Conservation (phyloP, 306 rosid species). For the Biancaea sappan region DNA sequence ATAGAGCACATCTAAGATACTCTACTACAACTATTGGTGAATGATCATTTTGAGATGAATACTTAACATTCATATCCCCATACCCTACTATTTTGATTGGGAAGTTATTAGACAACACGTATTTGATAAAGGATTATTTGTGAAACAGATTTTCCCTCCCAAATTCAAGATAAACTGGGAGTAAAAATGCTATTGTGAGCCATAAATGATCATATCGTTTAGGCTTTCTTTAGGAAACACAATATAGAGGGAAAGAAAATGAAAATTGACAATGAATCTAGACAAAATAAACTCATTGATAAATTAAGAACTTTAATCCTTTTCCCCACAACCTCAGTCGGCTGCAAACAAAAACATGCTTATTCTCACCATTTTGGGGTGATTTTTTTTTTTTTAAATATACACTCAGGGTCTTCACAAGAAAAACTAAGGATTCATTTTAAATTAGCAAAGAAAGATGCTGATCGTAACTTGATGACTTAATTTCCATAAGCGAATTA, state of each 20-base stretch:
- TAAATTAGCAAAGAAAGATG: neutral
- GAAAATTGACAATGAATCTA: slow-evolving; percentile 14
- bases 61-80: neutral
- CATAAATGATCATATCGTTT: slow-evolving; percentile 1
- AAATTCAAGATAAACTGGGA: slow-evolving; percentile 5
- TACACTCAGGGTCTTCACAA: neutral
- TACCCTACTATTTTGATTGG: slow-evolving; percentile 1
- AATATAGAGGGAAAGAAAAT: neutral
- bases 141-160: neutral
- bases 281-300: slow-evolving; percentile 26
- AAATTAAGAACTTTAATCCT: neutral
- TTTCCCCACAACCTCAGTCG: neutral
- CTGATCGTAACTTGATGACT: neutral
- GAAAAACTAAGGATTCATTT: neutral
- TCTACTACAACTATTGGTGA: neutral
- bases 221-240: slow-evolving; percentile 5
- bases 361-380: neutral
- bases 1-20: neutral
- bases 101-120: neutral
- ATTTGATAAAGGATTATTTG: neutral
- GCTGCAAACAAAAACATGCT: neutral
- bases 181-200: neutral
- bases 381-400: neutral
- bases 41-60: slow-evolving; percentile 10
- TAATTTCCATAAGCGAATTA: neutral